Evolutionary conservation across 306 rosid genomes (phyloP), one percentile per base, ranked within the genome.

Genomic region (Alnus glutinosa): DNA sequence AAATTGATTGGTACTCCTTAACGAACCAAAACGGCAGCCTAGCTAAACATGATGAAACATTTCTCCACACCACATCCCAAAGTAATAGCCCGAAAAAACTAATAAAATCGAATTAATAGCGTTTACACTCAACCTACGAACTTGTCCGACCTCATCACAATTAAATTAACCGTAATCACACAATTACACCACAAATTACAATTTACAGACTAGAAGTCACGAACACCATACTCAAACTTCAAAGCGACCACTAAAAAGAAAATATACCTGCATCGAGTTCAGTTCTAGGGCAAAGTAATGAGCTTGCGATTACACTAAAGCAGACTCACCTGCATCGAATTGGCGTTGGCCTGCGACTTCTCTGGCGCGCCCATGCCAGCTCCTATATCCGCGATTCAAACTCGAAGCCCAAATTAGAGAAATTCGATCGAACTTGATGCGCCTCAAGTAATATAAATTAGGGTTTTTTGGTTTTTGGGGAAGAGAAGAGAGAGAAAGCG

Each of bases 281-380:
- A 73, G 57, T 78, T 86, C 79, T 74, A 88, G 79, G 85, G 77
- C 86, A 83, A 82, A 73, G 72, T 71, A n/a, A 13, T 58, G 71
- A 76, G 85, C 71, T 63, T 85, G 70, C 49, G 72, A 87, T 79
- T 37, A 44, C 71, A 77, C 75, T n/a, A 37, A 75, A 79, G 15
- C 52, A 74, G 44, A 88, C 88, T 86, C 71, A 80, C 98, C 97
- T 94, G 97, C 97, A 94, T 89, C 88, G 98, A 92, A 88, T 85
- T 92, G 70, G 92, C 46, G 87, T 84, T 92, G 62, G 79, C 75
- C 80, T 80, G 95, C 16, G 98, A 81, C 83, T 90, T 94, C 81
- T 94, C 98, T 47, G 94, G 95, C 70, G 97, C 97, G 70, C 97
- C 97, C 98, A 92, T 94, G 61, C 28, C 81, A 78, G 78, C 80